Evolutionary conservation across 352 stramenopile genomes (phyloP).

Genomic region (Pythium catenulatum): DNA sequence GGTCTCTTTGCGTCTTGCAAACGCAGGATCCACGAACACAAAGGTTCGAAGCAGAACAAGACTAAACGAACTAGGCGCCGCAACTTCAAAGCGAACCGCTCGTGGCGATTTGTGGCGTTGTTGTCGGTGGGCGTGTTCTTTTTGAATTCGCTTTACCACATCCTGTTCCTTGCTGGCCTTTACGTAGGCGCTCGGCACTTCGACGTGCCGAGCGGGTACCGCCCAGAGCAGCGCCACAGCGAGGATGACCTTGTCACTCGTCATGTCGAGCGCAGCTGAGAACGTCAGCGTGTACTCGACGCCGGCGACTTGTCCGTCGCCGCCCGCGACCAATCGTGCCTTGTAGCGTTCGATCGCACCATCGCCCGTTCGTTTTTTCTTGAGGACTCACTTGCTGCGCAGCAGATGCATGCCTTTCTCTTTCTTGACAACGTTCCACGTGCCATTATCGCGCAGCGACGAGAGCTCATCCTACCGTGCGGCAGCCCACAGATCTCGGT

Average conservation of each 20-base stretch:
- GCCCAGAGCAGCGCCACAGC: conserved; percentile 32
- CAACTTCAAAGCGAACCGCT: too few species aligned
- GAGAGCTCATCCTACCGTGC: not conserved
- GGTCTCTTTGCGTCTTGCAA: too few species aligned
- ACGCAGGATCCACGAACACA: too few species aligned
- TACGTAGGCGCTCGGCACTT: conserved; percentile 66
- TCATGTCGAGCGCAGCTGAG: conserved; percentile 60
- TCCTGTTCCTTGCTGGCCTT: conserved; percentile 55
- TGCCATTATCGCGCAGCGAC: not conserved
- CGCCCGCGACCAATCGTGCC: conserved; percentile 34
- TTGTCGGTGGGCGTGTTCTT: too few species aligned
- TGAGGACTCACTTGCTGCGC: conserved; percentile 61
- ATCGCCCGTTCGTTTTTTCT: conserved; percentile 37
- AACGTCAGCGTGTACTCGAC: conserved; percentile 54
- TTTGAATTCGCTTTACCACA: too few species aligned
- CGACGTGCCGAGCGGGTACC: conserved; percentile 56
- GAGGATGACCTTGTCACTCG: conserved; percentile 45
- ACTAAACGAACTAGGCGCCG: too few species aligned
- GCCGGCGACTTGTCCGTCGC: conserved; percentile 51
- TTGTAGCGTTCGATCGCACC: conserved; percentile 56
- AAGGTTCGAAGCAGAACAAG: too few species aligned
- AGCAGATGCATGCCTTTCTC: conserved; percentile 16
- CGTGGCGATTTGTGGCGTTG: too few species aligned
- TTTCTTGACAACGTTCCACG: not conserved
- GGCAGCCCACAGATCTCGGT: not conserved